These are phyloP conservation scores for Eutypella sp. DNA, from an alignment of 2,329 filamentous ascomycete species.

Conservation along the genomic window DNA sequence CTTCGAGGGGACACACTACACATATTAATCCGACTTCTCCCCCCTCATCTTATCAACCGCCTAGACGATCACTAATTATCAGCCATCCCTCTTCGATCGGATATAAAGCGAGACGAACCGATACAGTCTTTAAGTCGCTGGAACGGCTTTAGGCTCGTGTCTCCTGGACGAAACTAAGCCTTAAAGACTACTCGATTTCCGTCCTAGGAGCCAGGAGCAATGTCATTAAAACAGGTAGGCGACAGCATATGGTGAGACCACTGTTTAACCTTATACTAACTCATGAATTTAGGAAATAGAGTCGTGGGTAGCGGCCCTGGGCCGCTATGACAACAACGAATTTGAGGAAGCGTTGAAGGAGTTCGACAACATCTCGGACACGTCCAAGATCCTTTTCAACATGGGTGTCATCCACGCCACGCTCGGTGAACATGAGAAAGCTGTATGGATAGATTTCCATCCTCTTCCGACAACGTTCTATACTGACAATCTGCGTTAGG, in stretches of 20 bases:
- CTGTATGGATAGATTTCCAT: conserved; percentile 54
- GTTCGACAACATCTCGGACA: conserved; percentile 86
- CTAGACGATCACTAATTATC: conserved; percentile 3
- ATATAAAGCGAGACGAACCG: conserved; percentile 6
- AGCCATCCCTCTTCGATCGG: conserved; percentile 6
- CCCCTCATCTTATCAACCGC: background rate
- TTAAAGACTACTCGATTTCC: conserved; percentile 11
- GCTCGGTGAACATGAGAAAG: conserved; percentile 90
- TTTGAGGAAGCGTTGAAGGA: conserved; percentile 83
- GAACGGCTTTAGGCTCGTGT: conserved; percentile 18
- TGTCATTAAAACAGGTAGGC: conserved; percentile 31
- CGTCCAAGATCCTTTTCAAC: conserved; percentile 97
- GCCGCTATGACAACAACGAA: conserved; percentile 93
- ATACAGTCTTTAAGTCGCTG: conserved; percentile 10
- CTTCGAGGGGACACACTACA: background rate
- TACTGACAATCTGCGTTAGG: conserved; percentile 46
- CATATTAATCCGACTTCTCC: background rate
- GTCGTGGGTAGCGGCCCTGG: conserved; percentile 90
- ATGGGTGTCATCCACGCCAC: conserved; percentile 97
- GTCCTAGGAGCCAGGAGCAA: conserved; percentile 15
- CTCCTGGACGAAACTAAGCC: conserved; percentile 23
- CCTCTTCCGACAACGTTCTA: conserved; percentile 8
- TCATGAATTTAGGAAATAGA: conserved; percentile 83
- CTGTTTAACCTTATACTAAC: too few relatives aligned
- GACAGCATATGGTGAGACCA: background rate